These are phyloP conservation scores for Phytophthora gonapodyides DNA, from an alignment of 352 stramenopile species.

Conservation along the genomic window DNA sequence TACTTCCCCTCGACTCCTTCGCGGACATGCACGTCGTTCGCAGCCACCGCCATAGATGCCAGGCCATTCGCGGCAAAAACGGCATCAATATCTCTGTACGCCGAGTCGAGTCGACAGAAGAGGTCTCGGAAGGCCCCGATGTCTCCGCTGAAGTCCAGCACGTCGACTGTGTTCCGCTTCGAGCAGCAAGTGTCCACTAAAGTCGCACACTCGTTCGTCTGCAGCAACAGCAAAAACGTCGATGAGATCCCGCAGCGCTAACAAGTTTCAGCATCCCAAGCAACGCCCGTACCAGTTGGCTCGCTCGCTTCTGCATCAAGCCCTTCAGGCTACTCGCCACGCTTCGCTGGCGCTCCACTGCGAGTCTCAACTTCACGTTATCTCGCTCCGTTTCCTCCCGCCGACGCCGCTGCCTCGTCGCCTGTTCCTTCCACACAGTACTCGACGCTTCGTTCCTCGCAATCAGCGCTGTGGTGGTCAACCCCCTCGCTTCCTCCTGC, in stretches of 20 bases:
- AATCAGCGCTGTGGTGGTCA: slow-evolving; percentile 4
- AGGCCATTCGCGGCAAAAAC: slow-evolving; percentile 36
- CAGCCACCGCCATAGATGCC: slow-evolving; percentile 17
- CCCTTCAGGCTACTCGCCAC: slow-evolving; percentile 15
- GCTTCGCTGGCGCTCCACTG: slow-evolving; percentile 36
- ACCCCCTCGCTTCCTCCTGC: background rate
- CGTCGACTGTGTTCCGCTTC: slow-evolving; percentile 11
- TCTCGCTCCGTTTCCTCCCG: slow-evolving; percentile 37
- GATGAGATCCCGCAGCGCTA: too few species aligned
- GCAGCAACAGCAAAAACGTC: slow-evolving; percentile 3
- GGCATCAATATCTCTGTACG: slow-evolving; percentile 29
- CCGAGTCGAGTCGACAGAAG: slow-evolving; percentile 22
- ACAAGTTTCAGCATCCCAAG: background rate
- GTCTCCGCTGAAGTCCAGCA: slow-evolving; percentile 22
- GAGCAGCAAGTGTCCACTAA: slow-evolving; percentile 16
- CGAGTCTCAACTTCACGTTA: slow-evolving; percentile 41
- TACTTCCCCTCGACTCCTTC: slow-evolving; percentile 33
- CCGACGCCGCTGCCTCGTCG: slow-evolving; percentile 33
- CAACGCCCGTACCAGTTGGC: slow-evolving; percentile 17
- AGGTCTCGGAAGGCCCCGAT: slow-evolving; percentile 26
- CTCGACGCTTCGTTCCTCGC: background rate
- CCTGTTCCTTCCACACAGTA: slow-evolving; percentile 25
- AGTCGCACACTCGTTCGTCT: slow-evolving; percentile 24
- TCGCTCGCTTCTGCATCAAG: slow-evolving; percentile 23
- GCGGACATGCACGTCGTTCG: slow-evolving; percentile 26